phyloP scores from a whole-genome alignment of 306 rosid species.

The Pterocarpus santalinus region DNA sequence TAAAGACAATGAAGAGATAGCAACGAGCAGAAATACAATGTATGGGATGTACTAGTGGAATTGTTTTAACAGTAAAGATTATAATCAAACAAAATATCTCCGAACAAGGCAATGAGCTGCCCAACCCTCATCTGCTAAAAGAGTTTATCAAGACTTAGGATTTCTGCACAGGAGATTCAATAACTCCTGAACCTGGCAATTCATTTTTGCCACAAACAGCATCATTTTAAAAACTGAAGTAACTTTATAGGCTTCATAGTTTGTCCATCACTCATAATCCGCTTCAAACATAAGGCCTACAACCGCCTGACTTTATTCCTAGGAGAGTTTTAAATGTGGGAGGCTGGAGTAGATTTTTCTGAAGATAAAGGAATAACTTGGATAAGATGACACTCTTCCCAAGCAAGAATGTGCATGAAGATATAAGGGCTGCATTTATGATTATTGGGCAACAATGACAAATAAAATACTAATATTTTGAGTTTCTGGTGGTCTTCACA shows the following conservation, averaged over 20 bases:
- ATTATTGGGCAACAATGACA: background rate
- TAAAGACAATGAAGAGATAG: constrained; percentile 2
- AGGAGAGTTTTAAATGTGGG: background rate
- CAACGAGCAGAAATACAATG: background rate
- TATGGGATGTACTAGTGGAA: background rate
- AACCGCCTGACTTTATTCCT: background rate
- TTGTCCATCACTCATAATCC: background rate
- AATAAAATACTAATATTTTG: background rate
- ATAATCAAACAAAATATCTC: background rate
- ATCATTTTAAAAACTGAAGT: background rate
- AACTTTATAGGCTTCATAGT: background rate
- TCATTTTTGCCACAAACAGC: background rate
- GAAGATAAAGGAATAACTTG: background rate
- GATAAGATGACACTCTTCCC: background rate
- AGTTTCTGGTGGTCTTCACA: background rate
- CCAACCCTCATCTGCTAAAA: background rate
- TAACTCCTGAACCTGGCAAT: background rate
- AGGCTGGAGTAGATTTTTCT: background rate
- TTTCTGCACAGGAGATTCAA: constrained; percentile 1
- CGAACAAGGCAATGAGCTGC: constrained; percentile 8
- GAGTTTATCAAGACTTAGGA: constrained; percentile 4
- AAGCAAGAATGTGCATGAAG: background rate
- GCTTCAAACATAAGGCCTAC: background rate
- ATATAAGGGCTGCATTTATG: background rate
- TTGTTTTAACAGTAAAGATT: background rate